A percentile compares a stretch with the other conserved stretches of the same genome.
Evolutionary conservation across 768 basidiomycete species (phyloP).

Genomic region (Porphyrellus cyaneotinctus): DNA sequence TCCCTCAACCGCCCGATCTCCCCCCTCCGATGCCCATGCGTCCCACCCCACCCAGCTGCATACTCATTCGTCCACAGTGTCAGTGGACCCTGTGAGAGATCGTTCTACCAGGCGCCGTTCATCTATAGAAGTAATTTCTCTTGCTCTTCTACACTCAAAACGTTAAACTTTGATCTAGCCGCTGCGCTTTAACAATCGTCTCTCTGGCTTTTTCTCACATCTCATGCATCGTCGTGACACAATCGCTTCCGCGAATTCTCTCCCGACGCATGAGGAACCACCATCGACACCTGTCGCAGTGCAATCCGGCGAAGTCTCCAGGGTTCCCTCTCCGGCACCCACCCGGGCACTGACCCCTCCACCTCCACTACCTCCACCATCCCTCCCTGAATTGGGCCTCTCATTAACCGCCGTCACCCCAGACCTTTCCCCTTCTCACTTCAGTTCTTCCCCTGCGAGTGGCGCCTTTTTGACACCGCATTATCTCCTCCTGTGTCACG

Average conservation of each 20-base stretch:
- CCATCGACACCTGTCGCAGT: conserved; percentile 25
- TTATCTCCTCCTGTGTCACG: conserved; percentile 78
- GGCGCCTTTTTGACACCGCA: conserved; percentile 80
- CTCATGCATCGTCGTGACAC: conserved; percentile 71
- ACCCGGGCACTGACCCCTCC: conserved; percentile 65
- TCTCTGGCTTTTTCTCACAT: conserved; percentile 82
- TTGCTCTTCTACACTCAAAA: conserved; percentile 5
- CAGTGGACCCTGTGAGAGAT: conserved; percentile 30
- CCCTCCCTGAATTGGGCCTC: conserved; percentile 72
- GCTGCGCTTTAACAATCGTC: conserved; percentile 62
- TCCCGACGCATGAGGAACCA: conserved; percentile 34
- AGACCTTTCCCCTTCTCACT: conserved; percentile 71
- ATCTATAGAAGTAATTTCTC: conserved; percentile 49
- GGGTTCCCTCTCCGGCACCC: conserved; percentile 52
- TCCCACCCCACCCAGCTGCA: not conserved
- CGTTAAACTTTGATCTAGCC: conserved; percentile 26
- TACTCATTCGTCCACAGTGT: conserved; percentile 14
- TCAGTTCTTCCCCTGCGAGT: conserved; percentile 68
- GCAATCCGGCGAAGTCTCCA: conserved; percentile 39
- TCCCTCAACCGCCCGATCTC: conserved; percentile 33
- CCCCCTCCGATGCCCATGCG: conserved; percentile 8
- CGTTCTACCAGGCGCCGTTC: conserved; percentile 47
- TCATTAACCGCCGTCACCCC: conserved; percentile 63
- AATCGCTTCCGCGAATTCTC: conserved; percentile 23
- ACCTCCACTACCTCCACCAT: conserved; percentile 65